Base-by-base conservation (phyloP, 352 stramenopile genomes). In the Phytophthora tentaculata region DNA sequence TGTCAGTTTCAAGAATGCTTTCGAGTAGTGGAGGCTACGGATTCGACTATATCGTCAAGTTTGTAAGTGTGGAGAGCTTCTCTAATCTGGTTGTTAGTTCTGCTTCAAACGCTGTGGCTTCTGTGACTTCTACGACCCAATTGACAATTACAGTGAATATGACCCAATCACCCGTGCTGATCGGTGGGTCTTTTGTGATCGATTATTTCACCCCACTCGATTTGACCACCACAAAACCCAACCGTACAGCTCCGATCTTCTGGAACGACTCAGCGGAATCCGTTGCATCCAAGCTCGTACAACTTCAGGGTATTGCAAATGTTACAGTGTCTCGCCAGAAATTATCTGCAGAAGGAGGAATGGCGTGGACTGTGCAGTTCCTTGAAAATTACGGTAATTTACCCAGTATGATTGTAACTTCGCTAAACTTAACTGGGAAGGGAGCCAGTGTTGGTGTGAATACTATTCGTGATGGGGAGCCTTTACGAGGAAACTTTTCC, bases 341-440 rank as follows among this genome's bases (percentile, higher is more conserved):
- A 48, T 60, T 91, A 0, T 72, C 81, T 7, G 69, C 84, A 1
- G 86, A 94, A 57, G 81, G 84, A 16, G 80, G 61, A 2, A 88
- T 83, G 70, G 76, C 79, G 28, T 94, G 86, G 86, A 89, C 67
- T 2, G 64, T 94, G 9, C 81, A 80, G 24, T 94, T 94, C 47
- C 23, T 69, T 0, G 61, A 71, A 19, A 94, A 92, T 69, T 83
- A 91, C 54, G 86, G 84, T 2, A 77, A 88, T 29, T 44, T 94
- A 13, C 43, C 49, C 0, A 65, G 60, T 26, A 69, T 94, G 56
- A 60, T 60, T 3, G 67, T 67, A 17, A 63, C 54, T 17, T 80
- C 77, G 8, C 4, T 88, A 7, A 91, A 90, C n/a, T 48, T 94
- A 10, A 90, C 84, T 0, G 84, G 83, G 3, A 64, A 64, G 6